These are phyloP conservation scores for Penicillium egyptiacum DNA, from an alignment of 495 filamentous ascomycete species.

Conservation along the genomic window DNA sequence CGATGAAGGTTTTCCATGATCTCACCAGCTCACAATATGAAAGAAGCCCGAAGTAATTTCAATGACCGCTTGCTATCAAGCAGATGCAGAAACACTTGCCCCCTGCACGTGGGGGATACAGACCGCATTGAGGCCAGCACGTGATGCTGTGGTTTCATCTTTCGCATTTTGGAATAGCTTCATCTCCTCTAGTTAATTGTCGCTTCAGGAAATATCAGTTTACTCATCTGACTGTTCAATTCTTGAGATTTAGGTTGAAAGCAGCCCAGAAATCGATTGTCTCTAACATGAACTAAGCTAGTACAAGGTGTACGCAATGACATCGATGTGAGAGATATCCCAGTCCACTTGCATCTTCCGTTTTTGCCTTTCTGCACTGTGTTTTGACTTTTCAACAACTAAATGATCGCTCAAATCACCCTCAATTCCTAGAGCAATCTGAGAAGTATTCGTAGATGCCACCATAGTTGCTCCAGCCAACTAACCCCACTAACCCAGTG, in stretches of 20 bases:
- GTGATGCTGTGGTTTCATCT: conserved; percentile 5
- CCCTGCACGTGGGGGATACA: conserved; percentile 15
- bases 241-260: background rate
- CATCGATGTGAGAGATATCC: background rate
- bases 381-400: background rate
- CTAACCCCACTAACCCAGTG: background rate
- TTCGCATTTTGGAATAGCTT: conserved; percentile 6
- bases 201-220: background rate
- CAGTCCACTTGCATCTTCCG: background rate
- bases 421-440: background rate
- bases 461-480: background rate
- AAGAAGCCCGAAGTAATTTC: conserved; percentile 2
- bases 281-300: background rate
- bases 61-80: conserved; percentile 6
- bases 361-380: too few relatives aligned
- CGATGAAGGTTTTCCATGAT: conserved; percentile 15
- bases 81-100: conserved; percentile 10
- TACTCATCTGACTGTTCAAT: background rate
- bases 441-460: background rate
- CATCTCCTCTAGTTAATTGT: background rate
- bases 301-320: background rate
- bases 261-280: background rate
- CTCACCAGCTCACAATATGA: conserved; percentile 13
- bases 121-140: conserved; percentile 7
- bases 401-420: background rate